Evolutionary conservation across 2,329 filamentous ascomycete species (phyloP).

Genomic region (Colletotrichum abscissum): DNA sequence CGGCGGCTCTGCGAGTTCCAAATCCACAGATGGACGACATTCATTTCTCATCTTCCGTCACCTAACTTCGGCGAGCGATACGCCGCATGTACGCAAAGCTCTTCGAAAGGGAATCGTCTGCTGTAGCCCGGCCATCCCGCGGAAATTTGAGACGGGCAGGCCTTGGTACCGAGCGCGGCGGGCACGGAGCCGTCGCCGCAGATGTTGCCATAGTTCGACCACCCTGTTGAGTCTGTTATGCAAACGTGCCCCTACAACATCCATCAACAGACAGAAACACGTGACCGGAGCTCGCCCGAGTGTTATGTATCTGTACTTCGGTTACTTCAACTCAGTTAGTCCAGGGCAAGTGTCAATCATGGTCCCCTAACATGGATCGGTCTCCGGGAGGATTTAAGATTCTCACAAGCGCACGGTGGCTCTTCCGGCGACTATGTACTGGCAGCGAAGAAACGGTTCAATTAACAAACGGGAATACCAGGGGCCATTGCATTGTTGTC

Average conservation of each 20-base stretch:
- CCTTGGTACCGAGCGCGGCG: no score
- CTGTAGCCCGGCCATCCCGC: background rate
- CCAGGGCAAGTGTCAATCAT: slow-evolving; percentile 10
- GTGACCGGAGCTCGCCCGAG: no score
- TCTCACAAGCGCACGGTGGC: slow-evolving; percentile 20
- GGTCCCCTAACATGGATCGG: background rate
- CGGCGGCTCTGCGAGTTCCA: background rate
- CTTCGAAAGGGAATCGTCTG: background rate
- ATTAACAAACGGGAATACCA: background rate
- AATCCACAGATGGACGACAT: background rate
- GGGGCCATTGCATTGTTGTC: background rate
- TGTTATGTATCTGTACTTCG: background rate
- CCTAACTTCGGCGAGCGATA: background rate
- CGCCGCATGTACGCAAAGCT: background rate
- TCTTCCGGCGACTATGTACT: background rate
- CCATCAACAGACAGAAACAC: no score
- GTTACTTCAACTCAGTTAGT: background rate
- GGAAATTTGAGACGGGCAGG: no score
- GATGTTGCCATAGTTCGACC: background rate
- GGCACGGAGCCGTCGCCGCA: background rate
- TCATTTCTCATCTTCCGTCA: no score
- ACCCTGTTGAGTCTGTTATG: background rate
- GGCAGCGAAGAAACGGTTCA: background rate
- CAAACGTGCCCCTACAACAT: background rate
- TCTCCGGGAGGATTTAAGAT: slow-evolving; percentile 20